Percentiles rank a stretch among this genome's conserved stretches.
Conservation (phyloP, 1,284 basidiomycete species). For the Coniophora puteana region DNA sequence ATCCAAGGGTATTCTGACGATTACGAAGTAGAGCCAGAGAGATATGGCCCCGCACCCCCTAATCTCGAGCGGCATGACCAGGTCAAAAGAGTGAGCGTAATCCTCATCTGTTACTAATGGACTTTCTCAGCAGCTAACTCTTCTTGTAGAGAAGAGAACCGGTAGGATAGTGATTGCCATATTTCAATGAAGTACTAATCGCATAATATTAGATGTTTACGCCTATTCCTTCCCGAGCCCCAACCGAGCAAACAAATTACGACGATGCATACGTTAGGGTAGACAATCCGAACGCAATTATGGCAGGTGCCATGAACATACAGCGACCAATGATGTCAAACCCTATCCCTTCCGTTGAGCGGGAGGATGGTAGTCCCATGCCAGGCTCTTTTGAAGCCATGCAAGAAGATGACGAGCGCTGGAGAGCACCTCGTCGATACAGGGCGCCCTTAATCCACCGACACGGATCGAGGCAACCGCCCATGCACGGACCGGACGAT, state of each 20-base stretch:
- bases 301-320: slow-evolving; percentile 29
- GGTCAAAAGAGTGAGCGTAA: slow-evolving; percentile 3
- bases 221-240: slow-evolving; percentile 28
- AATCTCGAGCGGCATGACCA: not conserved
- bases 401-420: slow-evolving; percentile 20
- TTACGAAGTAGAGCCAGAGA: slow-evolving; percentile 27
- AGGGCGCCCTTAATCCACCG: too few species aligned
- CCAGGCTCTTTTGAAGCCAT: slow-evolving; percentile 24
- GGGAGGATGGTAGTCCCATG: slow-evolving; percentile 14
- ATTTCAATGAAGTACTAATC: slow-evolving; percentile 7
- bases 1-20: slow-evolving; percentile 25
- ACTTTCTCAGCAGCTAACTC: slow-evolving; percentile 9
- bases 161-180: slow-evolving; percentile 16
- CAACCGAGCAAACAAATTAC: slow-evolving; percentile 28
- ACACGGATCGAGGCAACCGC: too few species aligned
- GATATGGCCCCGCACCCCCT: slow-evolving; percentile 17
- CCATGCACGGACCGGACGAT: too few species aligned
- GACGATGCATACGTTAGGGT: slow-evolving; percentile 28
- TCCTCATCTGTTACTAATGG: slow-evolving; percentile 25
- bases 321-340: slow-evolving; percentile 12
- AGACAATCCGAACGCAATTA: slow-evolving; percentile 26
- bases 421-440: slow-evolving; percentile 14
- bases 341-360: slow-evolving; percentile 19
- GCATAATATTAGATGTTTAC: slow-evolving; percentile 24
- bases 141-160: slow-evolving; percentile 28